Conservation (phyloP, 306 rosid species). For the Phaseolus lunatus region DNA sequence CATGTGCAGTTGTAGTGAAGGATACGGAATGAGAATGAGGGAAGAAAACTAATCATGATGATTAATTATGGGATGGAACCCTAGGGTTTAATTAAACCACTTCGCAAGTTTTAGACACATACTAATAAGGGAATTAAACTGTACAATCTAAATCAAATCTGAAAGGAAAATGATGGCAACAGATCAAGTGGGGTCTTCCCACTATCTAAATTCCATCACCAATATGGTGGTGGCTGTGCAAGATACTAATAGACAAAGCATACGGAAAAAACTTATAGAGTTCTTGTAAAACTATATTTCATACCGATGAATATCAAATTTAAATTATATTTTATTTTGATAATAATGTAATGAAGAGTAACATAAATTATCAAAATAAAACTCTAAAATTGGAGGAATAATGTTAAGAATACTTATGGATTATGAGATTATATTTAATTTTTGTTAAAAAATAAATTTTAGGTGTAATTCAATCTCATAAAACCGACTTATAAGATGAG, state of each 20-base stretch:
- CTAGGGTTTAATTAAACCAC: constrained; percentile 14
- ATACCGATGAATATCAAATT: too few relatives aligned
- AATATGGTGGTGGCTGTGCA: constrained; percentile 8
- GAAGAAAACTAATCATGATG: constrained; percentile 23
- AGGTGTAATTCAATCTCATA: too few relatives aligned
- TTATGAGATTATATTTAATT: not conserved
- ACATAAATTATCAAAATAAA: not conserved
- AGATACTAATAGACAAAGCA: not conserved
- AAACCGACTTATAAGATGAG: too few relatives aligned
- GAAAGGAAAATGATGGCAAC: constrained; percentile 3
- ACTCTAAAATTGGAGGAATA: not conserved
- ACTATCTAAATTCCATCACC: constrained; percentile 9
- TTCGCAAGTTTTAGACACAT: constrained; percentile 16
- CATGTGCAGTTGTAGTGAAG: constrained; percentile 36
- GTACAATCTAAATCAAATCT: not conserved
- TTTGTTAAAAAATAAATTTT: too few relatives aligned
- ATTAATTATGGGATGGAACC: not conserved
- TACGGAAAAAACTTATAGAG: not conserved
- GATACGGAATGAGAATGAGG: constrained; percentile 44
- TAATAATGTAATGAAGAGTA: not conserved
- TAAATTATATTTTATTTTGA: not conserved
- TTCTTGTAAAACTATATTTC: not conserved
- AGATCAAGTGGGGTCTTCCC: constrained; percentile 23
- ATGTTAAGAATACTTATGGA: not conserved
- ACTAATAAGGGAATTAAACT: constrained; percentile 35